Evolutionary conservation across 305 asterid species (phyloP).

Genomic region (Coffea humblotiana): DNA sequence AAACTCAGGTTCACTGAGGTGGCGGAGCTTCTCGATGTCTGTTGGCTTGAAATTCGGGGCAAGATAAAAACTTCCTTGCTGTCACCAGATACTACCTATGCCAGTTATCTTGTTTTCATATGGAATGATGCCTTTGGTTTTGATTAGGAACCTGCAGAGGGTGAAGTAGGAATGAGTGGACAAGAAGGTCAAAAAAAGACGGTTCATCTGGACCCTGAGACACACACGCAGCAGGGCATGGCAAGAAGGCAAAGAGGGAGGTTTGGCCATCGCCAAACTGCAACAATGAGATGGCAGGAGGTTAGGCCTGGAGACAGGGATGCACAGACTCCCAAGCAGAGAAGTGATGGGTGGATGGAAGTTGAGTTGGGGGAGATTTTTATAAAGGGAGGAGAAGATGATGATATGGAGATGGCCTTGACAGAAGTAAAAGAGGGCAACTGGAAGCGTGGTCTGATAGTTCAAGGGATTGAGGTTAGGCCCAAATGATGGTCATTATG

Average conservation of each 20-base stretch:
- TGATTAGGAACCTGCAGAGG: conserved; percentile 40
- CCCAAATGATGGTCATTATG: conserved; percentile 34
- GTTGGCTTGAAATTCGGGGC: conserved; percentile 73
- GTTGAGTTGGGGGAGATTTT: conserved; percentile 63
- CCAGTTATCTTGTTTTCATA: conserved; percentile 69
- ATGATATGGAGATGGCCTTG: conserved; percentile 50
- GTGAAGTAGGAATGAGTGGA: conserved; percentile 40
- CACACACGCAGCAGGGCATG: conserved; percentile 28
- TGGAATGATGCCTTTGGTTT: conserved; percentile 46
- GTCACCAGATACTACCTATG: conserved; percentile 59
- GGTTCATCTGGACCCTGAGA: conserved; percentile 50
- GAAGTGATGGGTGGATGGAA: conserved; percentile 77
- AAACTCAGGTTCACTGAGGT: conserved; percentile 60
- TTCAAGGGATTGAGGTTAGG: conserved; percentile 84
- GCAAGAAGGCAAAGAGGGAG: conserved; percentile 27
- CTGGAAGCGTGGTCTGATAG: conserved; percentile 66
- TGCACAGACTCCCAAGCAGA: conserved; percentile 34
- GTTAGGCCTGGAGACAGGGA: not conserved
- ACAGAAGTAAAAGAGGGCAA: conserved; percentile 46
- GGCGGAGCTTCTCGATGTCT: conserved; percentile 75
- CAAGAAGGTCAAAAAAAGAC: conserved; percentile 29
- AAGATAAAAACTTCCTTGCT: conserved; percentile 44
- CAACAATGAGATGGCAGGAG: conserved; percentile 15
- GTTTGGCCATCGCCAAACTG: conserved; percentile 22
- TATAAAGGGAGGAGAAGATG: conserved; percentile 41